Percentiles rank a stretch among this genome's conserved stretches.
Conservation (phyloP, 2,329 filamentous ascomycete genomes). For the Colletotrichum higginsianum region DNA sequence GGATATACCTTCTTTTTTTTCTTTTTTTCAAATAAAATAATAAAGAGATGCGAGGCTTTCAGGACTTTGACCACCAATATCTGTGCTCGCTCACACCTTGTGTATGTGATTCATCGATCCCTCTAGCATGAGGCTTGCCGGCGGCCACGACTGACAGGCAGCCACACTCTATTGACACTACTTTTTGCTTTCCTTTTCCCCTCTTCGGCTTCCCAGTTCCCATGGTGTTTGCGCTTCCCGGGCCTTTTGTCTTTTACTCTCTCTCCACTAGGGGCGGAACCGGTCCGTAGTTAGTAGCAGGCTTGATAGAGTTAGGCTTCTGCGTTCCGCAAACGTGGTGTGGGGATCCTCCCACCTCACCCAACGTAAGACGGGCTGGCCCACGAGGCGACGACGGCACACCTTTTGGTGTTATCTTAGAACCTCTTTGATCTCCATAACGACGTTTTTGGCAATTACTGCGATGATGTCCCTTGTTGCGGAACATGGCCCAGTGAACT, state of each 20-base stretch:
- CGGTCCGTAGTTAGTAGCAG: too few relatives aligned
- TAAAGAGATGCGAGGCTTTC: not conserved
- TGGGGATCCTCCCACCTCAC: not conserved
- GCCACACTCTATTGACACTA: constrained; percentile 2
- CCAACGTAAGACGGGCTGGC: constrained; percentile 5
- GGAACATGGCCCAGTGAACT: not conserved
- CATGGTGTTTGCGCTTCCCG: not conserved
- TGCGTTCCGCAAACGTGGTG: constrained; percentile 16
- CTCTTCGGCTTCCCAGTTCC: not conserved
- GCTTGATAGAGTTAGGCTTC: too few relatives aligned
- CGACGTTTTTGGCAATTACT: constrained; percentile 18
- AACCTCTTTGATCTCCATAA: not conserved
- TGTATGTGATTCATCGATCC: not conserved
- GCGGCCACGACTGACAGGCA: not conserved
- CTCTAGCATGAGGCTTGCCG: not conserved
- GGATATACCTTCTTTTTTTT: constrained; percentile 2
- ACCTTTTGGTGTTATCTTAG: not conserved
- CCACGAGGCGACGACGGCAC: not conserved
- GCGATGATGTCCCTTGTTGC: not conserved
- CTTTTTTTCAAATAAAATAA: not conserved
- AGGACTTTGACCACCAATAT: not conserved
- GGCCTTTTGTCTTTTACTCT: not conserved
- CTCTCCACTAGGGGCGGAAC: not conserved
- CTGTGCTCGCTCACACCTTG: not conserved
- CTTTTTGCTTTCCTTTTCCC: not conserved